Conservation (phyloP, 257 asterid genomes). For the Solanum chaucha region DNA sequence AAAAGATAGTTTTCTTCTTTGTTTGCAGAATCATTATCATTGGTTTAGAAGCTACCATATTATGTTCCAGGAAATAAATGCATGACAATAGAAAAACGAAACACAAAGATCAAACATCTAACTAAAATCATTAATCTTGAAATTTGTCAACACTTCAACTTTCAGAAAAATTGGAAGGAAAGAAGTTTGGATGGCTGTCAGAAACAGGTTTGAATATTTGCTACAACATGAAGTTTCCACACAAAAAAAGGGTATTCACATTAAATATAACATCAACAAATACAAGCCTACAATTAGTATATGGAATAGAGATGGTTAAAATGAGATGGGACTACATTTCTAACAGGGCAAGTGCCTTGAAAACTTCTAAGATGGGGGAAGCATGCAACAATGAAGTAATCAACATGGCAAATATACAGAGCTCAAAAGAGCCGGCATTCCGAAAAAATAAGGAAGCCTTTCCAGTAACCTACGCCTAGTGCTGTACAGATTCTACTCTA, state of each 20-base stretch:
- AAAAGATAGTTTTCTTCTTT: not conserved
- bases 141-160: not conserved
- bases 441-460: slow-evolving; percentile 15
- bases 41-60: not conserved
- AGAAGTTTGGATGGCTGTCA: not conserved
- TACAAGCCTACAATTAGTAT: not conserved
- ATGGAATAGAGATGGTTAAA: not conserved
- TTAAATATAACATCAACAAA: not conserved
- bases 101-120: not conserved
- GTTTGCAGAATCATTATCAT: not conserved
- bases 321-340: not conserved
- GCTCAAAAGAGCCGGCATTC: slow-evolving; percentile 29
- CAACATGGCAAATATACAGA: slow-evolving; percentile 20
- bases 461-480: slow-evolving; percentile 13
- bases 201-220: not conserved
- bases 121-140: not conserved
- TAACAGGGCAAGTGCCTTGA: not conserved
- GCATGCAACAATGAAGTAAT: not conserved
- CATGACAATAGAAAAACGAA: not conserved
- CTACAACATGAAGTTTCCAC: not conserved
- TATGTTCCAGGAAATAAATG: not conserved
- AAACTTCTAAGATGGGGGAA: not conserved
- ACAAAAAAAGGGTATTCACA: not conserved
- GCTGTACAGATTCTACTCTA: slow-evolving; percentile 28
- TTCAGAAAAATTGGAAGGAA: not conserved